Base-by-base conservation (phyloP, 371 early-diverging fungal species). In the Dichotomocladium elegans region DNA sequence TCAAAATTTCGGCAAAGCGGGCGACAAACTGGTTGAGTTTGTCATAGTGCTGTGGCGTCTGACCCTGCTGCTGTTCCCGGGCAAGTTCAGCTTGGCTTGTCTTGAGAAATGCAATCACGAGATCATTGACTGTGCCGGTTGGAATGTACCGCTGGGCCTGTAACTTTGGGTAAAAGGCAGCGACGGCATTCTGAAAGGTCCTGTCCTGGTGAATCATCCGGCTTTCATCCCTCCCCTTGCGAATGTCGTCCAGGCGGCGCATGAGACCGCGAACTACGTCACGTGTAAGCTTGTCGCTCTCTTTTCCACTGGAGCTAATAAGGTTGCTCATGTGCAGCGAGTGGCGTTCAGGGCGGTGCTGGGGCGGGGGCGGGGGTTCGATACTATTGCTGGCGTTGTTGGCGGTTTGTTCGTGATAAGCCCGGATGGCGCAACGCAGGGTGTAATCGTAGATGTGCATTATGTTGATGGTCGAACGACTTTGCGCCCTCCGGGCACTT, bases 91-190 rank as follows among this genome's bases (percentile, higher is more conserved):
- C 35, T 48, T 72, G 57, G 41, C 62, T 59, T 7, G 63, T 55
- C 42, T 72, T 66, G 22, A 72, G 45, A 21, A 72, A 75, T 33
- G 59, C 28, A 35, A 67, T 50, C 6, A 72, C 62, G 5, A 65
- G 42, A 43, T 75, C 72, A 24, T 67, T 67, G 41, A 72, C 53
- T 3, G 66, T 66, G 1, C 70, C 66, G 5, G 55, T 42, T 9
- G 69, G 72, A 44, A 56, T 42, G 30, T 56, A 63, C 14, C 64
- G 61, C 14, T 70, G 64, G 11, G 46, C 42, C 10, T 66, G 55
- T 15, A 71, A 34, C 10, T 43, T 34, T 14, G 55, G 57, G 33
- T 62, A 56, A 24, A 68, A 46, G 22, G 35, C 47, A 17, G 55
- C 47, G 7, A 63, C 52, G 8, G 58, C 69, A 10, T 53, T 30